phyloP scores from a whole-genome alignment of 305 asterid genomes.

The Coffea humblotiana region DNA sequence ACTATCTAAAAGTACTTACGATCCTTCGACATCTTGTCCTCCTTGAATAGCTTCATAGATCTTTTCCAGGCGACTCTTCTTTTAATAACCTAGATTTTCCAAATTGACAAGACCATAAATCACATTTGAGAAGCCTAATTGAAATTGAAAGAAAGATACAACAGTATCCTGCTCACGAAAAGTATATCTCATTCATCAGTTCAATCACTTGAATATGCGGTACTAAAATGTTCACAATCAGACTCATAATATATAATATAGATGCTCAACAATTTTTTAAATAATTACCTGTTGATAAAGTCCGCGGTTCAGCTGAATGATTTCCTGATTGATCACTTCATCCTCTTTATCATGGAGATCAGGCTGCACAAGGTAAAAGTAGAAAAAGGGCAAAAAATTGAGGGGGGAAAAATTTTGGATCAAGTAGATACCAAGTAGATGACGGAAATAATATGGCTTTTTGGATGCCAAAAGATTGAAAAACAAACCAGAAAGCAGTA shows the following conservation, averaged over 20 bases:
- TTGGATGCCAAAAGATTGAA: too few relatives aligned
- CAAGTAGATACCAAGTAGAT: neutral
- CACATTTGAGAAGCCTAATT: constrained; percentile 2
- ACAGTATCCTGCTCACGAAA: neutral
- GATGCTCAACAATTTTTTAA: neutral
- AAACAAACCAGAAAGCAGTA: neutral
- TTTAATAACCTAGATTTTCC: constrained; percentile 52
- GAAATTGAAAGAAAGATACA: neutral
- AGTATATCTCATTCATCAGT: constrained; percentile 6
- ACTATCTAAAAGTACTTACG: constrained; percentile 39
- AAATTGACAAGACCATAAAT: constrained; percentile 26
- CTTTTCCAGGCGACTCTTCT: constrained; percentile 58
- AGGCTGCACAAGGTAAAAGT: constrained; percentile 52
- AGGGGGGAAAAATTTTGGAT: neutral
- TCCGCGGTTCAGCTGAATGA: constrained; percentile 58
- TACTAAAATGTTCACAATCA: neutral
- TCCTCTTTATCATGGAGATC: constrained; percentile 88
- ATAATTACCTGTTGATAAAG: constrained; percentile 67
- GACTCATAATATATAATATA: neutral
- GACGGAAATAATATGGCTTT: neutral
- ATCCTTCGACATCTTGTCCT: constrained; percentile 42
- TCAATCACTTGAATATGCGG: neutral
- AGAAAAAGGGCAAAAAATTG: neutral
- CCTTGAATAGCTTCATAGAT: constrained; percentile 55
- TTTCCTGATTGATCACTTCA: constrained; percentile 57